phyloP scores from a whole-genome alignment of 805 yeast species.

The Ascoidea tarda region DNA sequence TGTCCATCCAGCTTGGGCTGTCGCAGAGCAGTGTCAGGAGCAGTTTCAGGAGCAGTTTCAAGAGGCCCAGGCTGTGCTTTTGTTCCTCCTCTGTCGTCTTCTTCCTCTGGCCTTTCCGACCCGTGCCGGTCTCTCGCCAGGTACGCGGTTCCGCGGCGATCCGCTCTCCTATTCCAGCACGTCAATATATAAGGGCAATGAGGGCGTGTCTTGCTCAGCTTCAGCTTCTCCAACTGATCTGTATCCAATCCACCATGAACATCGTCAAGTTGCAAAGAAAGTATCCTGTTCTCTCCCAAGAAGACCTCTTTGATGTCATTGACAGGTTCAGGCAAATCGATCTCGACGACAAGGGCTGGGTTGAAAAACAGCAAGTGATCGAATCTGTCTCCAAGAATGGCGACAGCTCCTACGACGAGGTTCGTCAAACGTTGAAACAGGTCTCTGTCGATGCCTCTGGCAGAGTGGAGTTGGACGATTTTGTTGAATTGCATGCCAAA shows the following conservation, averaged over 20 bases:
- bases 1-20: no score
- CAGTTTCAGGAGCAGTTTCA: no score
- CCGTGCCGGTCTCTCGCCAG: no score
- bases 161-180: no score
- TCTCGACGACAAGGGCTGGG: conserved; percentile 85
- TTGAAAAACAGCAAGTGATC: conserved; percentile 81
- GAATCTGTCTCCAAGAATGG: conserved; percentile 73
- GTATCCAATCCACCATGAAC: background rate
- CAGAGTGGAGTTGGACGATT: conserved; percentile 91
- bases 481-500: conserved; percentile 72
- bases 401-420: conserved; percentile 75
- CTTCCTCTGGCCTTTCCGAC: no score
- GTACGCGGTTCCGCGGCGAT: no score
- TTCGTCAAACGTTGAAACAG: conserved; percentile 82
- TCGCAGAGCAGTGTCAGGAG: no score
- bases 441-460: conserved; percentile 95
- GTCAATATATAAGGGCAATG: no score
- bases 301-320: conserved; percentile 71
- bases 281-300: conserved; percentile 75
- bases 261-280: conserved; percentile 37
- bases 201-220: no score
- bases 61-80: no score
- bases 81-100: no score
- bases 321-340: conserved; percentile 83
- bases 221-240: no score